Conservation (phyloP, 495 filamentous ascomycete genomes). For the Penicillium samsonianum region DNA sequence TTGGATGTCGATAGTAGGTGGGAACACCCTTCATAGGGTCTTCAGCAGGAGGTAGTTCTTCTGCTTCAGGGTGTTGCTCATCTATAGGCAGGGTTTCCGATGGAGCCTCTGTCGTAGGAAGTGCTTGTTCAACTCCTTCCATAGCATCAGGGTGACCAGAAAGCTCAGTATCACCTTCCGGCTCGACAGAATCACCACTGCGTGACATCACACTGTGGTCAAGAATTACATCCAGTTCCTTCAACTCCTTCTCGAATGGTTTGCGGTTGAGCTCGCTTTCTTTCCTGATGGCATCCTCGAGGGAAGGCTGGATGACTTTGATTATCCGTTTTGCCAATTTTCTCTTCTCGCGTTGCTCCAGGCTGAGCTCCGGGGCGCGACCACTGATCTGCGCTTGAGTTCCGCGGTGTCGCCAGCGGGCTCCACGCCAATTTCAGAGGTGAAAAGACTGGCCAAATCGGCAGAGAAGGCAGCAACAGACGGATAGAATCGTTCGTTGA, state of each 20-base stretch:
- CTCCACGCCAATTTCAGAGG: constrained; percentile 60
- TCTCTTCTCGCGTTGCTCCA: constrained; percentile 65
- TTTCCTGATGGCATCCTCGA: constrained; percentile 74
- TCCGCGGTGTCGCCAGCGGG: constrained; percentile 54
- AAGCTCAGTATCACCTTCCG: constrained; percentile 26
- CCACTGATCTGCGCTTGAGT: constrained; percentile 56
- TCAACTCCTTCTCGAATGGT: constrained; percentile 66
- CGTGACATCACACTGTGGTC: constrained; percentile 57
- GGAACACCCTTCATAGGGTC: constrained; percentile 16
- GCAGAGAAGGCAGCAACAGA: constrained; percentile 71
- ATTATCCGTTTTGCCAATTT: constrained; percentile 81
- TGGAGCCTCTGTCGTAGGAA: background rate
- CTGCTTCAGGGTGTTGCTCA: constrained; percentile 9
- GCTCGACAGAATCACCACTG: constrained; percentile 39
- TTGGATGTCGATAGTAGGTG: constrained; percentile 27
- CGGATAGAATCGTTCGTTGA: constrained; percentile 72
- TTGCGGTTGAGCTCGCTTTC: constrained; percentile 76
- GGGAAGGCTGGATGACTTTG: constrained; percentile 70
- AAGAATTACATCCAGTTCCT: constrained; percentile 71
- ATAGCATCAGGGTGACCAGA: constrained; percentile 17
- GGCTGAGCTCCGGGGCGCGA: constrained; percentile 55
- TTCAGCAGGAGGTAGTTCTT: constrained; percentile 19
- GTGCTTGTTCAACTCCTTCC: constrained; percentile 26
- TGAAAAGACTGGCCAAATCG: constrained; percentile 72
- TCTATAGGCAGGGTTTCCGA: constrained; percentile 10